phyloP scores from a whole-genome alignment of 1,284 basidiomycete genomes.

The Hypsizygus ulmarius region DNA sequence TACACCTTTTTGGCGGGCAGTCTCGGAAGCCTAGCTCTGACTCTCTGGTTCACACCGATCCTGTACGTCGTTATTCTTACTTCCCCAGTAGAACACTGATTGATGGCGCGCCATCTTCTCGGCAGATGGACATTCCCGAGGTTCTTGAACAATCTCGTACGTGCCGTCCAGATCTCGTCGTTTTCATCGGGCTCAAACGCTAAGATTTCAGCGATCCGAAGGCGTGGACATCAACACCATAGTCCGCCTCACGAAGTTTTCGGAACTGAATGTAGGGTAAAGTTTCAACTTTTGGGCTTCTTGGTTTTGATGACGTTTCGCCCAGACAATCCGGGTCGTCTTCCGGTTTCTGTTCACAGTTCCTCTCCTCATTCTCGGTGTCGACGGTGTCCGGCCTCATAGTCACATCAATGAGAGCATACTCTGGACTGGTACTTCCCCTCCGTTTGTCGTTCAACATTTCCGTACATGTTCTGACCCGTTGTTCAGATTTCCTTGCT shows the following conservation, averaged over 20 bases:
- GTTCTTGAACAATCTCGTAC: constrained; percentile 60
- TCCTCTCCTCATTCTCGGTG: constrained; percentile 60
- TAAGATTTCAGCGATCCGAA: constrained; percentile 41
- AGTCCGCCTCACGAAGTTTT: constrained; percentile 70
- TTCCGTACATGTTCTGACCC: constrained; percentile 1
- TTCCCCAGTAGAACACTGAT: constrained; percentile 15
- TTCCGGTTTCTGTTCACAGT: constrained; percentile 69
- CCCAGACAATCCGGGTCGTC: constrained; percentile 61
- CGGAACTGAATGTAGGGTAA: constrained; percentile 67
- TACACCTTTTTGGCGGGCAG: constrained; percentile 67
- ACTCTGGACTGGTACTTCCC: constrained; percentile 43
- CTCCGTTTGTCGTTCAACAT: background rate
- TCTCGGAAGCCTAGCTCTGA: constrained; percentile 62
- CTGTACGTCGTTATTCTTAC: constrained; percentile 39
- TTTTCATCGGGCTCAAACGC: background rate
- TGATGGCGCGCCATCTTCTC: background rate
- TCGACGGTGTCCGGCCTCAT: constrained; percentile 63
- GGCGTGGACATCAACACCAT: constrained; percentile 62
- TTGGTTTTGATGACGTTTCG: background rate
- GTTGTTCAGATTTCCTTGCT: constrained; percentile 50
- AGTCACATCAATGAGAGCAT: constrained; percentile 61
- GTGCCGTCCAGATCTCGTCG: constrained; percentile 20
- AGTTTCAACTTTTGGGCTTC: background rate
- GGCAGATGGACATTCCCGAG: constrained; percentile 59
- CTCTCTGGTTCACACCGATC: constrained; percentile 68